Base-by-base conservation (phyloP, 192 early-diverging fungal genomes). In the Rhizophlyctis rosea region DNA sequence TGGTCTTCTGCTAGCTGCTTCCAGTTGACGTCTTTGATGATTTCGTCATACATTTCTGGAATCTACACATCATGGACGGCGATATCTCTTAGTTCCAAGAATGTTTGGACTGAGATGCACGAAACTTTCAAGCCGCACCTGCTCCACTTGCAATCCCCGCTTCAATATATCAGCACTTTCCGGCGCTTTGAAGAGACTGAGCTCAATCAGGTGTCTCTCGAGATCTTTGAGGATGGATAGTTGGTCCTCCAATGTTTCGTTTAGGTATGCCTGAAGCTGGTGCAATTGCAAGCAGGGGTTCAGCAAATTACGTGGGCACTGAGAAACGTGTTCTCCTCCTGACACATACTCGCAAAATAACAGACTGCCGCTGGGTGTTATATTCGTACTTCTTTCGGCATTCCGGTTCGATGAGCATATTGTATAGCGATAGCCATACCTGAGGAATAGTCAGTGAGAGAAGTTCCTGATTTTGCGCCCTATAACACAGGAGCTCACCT, bases 401-500 rank as follows among this genome's bases (percentile, higher is more conserved):
- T 50, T 71, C 75, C 1, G 57, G 65, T 51, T 80, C 77, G 18
- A 80, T 47, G 28, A 80, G 50, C 50, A 83, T 47, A 28, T 81
- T 83, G 59, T 77, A 80, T 1, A 80, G 58, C 1, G 67, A 39
- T 21, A 83, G 55, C 81, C 78, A 83, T 3, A 73, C 69, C 78
- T 79, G 23, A 52, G 34, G 44, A 31, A 23, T 4, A 14, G 1
- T 33, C 52, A 54, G 25, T 54, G 0, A 54, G 47, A 47, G 23
- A 47, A 28, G n/a, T n/a, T n/a, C n/a, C n/a, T n/a, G n/a, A n/a
- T n/a, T n/a, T n/a, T n/a, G n/a, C n/a, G n/a, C n/a, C n/a, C n/a
- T n/a, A n/a, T n/a, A n/a, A n/a, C n/a, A n/a, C n/a, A n/a, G n/a
- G n/a, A n/a, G n/a, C 62, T 14, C 55, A 76, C 75, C 73, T 83